Conservation (phyloP, 345 rosid species). For the Hibiscus syriacus region DNA sequence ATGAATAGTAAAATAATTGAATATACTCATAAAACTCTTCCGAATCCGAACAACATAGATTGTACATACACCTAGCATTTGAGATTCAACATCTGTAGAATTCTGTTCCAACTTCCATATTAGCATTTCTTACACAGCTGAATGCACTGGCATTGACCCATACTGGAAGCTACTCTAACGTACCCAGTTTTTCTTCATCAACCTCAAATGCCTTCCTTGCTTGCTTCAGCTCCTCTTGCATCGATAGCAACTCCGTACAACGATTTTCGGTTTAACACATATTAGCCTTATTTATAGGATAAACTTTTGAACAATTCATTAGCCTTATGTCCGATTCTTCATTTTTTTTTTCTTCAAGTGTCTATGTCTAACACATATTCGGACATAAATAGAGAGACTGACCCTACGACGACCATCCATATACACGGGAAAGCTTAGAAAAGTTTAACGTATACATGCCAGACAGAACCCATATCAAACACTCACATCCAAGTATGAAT, state of each 20-base stretch:
- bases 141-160: neutral
- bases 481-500: neutral
- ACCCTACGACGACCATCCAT: neutral
- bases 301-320: neutral
- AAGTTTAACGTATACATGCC: neutral
- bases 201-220: constrained; percentile 95
- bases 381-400: neutral
- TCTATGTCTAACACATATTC: neutral
- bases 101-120: neutral
- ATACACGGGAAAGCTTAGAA: neutral
- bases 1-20: too few relatives aligned
- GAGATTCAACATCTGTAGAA: neutral
- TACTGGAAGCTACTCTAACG: constrained; percentile 24
- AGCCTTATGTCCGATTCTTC: neutral
- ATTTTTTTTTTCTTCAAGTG: neutral
- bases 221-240: constrained; percentile 98
- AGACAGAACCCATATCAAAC: neutral
- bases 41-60: neutral
- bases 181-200: constrained; percentile 79
- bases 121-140: neutral
- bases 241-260: constrained; percentile 70
- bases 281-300: neutral
- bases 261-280: constrained; percentile 65
- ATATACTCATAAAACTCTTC: too few relatives aligned
- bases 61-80: neutral